Conservation (phyloP, 176 grass and related monocot genomes). For the Musa acuminata region DNA sequence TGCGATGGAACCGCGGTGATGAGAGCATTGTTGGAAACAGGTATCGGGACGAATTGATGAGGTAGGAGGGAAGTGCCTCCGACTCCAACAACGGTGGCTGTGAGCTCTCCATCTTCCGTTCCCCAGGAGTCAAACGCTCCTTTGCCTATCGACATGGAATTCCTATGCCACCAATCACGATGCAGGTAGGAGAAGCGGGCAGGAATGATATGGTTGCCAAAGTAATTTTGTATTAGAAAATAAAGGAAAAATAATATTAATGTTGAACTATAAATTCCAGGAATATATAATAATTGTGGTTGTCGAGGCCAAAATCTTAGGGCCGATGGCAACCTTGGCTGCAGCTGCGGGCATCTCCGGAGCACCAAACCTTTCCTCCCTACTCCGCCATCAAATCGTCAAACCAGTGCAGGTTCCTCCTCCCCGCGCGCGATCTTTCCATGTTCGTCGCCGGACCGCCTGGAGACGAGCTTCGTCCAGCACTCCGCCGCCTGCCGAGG, state of each 20-base stretch:
- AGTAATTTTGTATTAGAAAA: no score
- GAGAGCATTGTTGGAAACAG: no score
- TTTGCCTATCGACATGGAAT: no score
- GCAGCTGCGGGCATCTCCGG: not conserved
- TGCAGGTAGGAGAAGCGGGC: no score
- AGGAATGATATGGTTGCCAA: no score
- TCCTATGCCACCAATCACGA: no score
- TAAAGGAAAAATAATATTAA: not conserved
- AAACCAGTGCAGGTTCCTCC: not conserved
- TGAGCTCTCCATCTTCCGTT: no score
- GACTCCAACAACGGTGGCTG: no score
- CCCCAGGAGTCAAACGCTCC: no score
- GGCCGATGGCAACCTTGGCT: not conserved
- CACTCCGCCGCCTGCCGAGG: slow-evolving; percentile 20
- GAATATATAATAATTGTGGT: not conserved
- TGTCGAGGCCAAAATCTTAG: not conserved
- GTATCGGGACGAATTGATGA: no score
- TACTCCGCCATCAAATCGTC: not conserved
- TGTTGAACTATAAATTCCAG: not conserved
- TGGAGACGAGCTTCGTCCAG: slow-evolving; percentile 7
- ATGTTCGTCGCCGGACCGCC: not conserved
- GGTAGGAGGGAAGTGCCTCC: no score
- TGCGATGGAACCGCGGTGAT: no score
- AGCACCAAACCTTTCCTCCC: not conserved
- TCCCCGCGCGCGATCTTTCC: not conserved